Evolutionary conservation across 2,329 filamentous ascomycete species (phyloP).

Genomic region (Neofusicoccum sp.): DNA sequence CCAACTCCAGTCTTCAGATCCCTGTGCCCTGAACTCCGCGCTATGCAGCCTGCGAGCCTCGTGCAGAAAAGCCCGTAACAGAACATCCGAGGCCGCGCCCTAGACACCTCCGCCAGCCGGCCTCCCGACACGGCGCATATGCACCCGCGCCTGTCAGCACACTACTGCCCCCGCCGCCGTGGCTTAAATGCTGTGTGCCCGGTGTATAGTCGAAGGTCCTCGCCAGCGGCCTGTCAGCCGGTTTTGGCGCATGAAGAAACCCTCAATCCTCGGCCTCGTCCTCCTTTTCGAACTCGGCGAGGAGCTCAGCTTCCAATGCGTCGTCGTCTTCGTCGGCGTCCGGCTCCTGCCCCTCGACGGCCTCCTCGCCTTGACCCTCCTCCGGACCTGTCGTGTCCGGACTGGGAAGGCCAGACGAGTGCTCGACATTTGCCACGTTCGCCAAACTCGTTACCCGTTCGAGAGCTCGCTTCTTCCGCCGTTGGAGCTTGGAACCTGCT

Average conservation of each 20-base stretch:
- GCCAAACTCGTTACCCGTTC: constrained; percentile 50
- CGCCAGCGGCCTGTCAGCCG: not conserved
- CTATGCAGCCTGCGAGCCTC: constrained; percentile 15
- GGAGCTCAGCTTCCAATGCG: constrained; percentile 53
- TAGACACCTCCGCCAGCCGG: not conserved
- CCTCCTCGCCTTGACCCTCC: constrained; percentile 46
- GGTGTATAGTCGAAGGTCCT: not conserved
- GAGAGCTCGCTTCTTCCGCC: constrained; percentile 51
- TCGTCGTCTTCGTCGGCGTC: constrained; percentile 56
- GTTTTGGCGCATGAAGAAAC: too few relatives aligned
- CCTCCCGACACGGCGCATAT: not conserved
- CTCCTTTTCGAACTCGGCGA: constrained; percentile 41
- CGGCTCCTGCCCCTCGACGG: constrained; percentile 33
- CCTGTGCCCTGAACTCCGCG: constrained; percentile 17
- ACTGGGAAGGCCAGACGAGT: constrained; percentile 43
- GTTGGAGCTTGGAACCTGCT: constrained; percentile 45
- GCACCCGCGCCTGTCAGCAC: not conserved
- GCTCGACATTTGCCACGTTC: constrained; percentile 44
- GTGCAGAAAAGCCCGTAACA: constrained; percentile 5
- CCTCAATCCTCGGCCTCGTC: constrained; percentile 27
- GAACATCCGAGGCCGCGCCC: not conserved
- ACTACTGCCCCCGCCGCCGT: not conserved
- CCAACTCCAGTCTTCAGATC: constrained; percentile 15
- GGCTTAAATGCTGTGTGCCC: not conserved
- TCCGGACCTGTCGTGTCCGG: constrained; percentile 43